phyloP scores from a whole-genome alignment of 2,329 filamentous ascomycete genomes.

The Xylaria multiplex region DNA sequence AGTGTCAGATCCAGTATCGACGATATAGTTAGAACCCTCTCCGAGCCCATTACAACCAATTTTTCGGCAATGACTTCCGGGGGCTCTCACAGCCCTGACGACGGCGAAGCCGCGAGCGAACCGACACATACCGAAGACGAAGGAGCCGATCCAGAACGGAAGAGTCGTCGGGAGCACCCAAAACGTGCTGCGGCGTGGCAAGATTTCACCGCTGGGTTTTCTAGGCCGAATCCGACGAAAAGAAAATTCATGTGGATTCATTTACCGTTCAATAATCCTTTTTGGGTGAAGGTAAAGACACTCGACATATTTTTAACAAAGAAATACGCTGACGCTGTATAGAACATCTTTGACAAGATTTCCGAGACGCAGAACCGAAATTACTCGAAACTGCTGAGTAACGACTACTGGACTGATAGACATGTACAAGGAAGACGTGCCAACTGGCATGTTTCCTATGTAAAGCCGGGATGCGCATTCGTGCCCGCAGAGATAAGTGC shows the following conservation, averaged over 20 bases:
- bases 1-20: slow-evolving; percentile 40
- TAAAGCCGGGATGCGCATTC: slow-evolving; percentile 60
- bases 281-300: slow-evolving; percentile 64
- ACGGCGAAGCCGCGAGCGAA: slow-evolving; percentile 2
- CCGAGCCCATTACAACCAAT: slow-evolving; percentile 47
- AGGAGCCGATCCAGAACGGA: slow-evolving; percentile 15
- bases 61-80: slow-evolving; percentile 40
- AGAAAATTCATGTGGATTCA: slow-evolving; percentile 69
- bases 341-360: slow-evolving; percentile 54
- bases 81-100: not conserved
- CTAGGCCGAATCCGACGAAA: slow-evolving; percentile 51
- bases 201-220: slow-evolving; percentile 54
- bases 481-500: slow-evolving; percentile 52
- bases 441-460: slow-evolving; percentile 61
- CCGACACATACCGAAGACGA: slow-evolving; percentile 18
- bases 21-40: slow-evolving; percentile 41
- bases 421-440: slow-evolving; percentile 60
- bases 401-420: slow-evolving; percentile 60
- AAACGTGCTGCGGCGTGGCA: slow-evolving; percentile 41
- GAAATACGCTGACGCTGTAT: slow-evolving; percentile 41
- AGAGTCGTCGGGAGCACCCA: slow-evolving; percentile 20
- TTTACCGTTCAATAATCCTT: slow-evolving; percentile 65
- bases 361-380: slow-evolving; percentile 57
- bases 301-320: slow-evolving; percentile 34
- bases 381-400: slow-evolving; percentile 55